phyloP scores from a whole-genome alignment of 768 basidiomycete genomes.

The Polyporus arcularius region DNA sequence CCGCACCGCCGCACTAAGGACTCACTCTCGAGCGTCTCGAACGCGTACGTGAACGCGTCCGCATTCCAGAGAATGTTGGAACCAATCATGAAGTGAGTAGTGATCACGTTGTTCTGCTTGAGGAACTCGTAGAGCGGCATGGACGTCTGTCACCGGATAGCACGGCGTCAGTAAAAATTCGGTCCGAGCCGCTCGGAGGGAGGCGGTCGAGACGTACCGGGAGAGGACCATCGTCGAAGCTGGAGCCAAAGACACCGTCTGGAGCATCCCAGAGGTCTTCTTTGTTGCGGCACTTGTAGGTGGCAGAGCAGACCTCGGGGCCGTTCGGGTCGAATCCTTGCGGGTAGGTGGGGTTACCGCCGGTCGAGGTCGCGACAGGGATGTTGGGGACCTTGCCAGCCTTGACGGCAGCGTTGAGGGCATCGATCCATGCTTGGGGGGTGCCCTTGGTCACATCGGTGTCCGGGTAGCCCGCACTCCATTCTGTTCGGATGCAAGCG shows the following conservation, averaged over 20 bases:
- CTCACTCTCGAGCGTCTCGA: constrained; percentile 31
- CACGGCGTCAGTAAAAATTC: constrained; percentile 37
- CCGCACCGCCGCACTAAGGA: not conserved
- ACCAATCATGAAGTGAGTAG: constrained; percentile 92
- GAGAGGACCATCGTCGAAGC: constrained; percentile 84
- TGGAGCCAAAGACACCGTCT: constrained; percentile 58
- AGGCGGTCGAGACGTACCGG: constrained; percentile 33
- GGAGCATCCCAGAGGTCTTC: constrained; percentile 76
- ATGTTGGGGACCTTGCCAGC: constrained; percentile 77
- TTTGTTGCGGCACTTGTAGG: constrained; percentile 61
- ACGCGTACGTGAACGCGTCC: constrained; percentile 53
- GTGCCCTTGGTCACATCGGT: constrained; percentile 48
- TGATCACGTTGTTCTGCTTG: constrained; percentile 58
- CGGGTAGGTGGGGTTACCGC: constrained; percentile 40
- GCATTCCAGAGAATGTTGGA: constrained; percentile 66
- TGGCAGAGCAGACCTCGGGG: constrained; percentile 71
- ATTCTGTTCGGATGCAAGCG: constrained; percentile 42
- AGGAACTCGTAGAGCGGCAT: constrained; percentile 65
- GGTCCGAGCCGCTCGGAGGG: not conserved
- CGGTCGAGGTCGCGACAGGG: constrained; percentile 44
- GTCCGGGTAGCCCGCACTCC: constrained; percentile 64
- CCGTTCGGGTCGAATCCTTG: constrained; percentile 42
- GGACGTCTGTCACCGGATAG: constrained; percentile 29
- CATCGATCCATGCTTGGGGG: constrained; percentile 72
- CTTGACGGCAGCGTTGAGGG: constrained; percentile 63